Evolutionary conservation across 2,329 filamentous ascomycete genomes (phyloP).

Genomic region (Ceratocystis eucalypticola): DNA sequence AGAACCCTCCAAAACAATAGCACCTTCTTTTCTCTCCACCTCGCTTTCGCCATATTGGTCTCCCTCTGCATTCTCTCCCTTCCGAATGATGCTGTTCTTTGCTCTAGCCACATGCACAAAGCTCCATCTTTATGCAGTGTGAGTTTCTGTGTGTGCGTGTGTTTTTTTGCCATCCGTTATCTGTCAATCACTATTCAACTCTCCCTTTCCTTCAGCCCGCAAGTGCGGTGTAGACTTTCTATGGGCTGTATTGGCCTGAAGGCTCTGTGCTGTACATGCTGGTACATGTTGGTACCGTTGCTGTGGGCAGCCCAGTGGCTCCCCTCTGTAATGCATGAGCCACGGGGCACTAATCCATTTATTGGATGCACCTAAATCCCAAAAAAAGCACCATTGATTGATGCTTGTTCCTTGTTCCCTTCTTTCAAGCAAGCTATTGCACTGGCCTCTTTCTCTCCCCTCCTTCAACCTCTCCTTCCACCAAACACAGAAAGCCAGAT

Average conservation of each 20-base stretch:
- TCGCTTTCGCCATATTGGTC: too few relatives aligned
- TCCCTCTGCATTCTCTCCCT: not conserved
- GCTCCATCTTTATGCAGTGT: constrained; percentile 6
- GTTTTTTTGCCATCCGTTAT: not conserved
- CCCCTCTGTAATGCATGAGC: constrained; percentile 20
- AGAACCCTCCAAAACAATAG: not conserved
- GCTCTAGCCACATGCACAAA: not conserved
- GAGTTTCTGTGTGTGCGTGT: constrained; percentile 1
- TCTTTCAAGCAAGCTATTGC: not conserved
- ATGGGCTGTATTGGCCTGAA: not conserved
- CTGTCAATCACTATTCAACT: not conserved
- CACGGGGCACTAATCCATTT: constrained; percentile 16
- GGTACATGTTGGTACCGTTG: too few relatives aligned
- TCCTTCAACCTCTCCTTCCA: not conserved
- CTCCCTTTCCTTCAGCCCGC: not conserved
- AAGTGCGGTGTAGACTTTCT: constrained; percentile 18
- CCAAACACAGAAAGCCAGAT: constrained; percentile 4
- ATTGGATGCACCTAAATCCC: constrained; percentile 1
- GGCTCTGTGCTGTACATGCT: too few relatives aligned
- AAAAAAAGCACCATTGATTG: constrained; percentile 1
- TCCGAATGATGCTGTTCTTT: not conserved
- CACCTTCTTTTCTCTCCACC: not conserved
- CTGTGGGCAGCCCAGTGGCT: constrained; percentile 9
- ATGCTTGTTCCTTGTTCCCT: not conserved
- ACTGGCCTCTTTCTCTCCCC: not conserved